Evolutionary conservation across 495 filamentous ascomycete species (phyloP).

Genomic region (Cercophora samala): DNA sequence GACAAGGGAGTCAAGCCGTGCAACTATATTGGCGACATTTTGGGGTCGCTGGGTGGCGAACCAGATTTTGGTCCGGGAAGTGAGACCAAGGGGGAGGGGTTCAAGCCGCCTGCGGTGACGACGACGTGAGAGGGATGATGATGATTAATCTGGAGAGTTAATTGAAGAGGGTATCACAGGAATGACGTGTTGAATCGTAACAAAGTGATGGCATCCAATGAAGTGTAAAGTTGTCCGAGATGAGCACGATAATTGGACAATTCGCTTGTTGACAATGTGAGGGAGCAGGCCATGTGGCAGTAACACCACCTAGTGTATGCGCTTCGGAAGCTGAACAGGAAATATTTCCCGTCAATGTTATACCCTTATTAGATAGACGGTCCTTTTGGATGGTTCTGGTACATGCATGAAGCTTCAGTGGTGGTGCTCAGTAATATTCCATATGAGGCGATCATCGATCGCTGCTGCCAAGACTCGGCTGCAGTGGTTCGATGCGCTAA

Average conservation of each 20-base stretch:
- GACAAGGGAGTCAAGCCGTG: conserved; percentile 54
- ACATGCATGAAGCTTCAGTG: neutral
- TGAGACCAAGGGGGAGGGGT: conserved; percentile 26
- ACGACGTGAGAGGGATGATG: neutral
- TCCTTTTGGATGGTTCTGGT: too few species aligned
- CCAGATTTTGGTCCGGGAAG: conserved; percentile 65
- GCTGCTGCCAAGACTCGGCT: conserved; percentile 1
- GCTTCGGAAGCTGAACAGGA: neutral
- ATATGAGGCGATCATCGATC: too few species aligned
- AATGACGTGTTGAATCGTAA: neutral
- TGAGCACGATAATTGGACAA: conserved; percentile 19
- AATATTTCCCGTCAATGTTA: neutral
- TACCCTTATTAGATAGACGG: too few species aligned
- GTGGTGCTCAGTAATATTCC: too few species aligned
- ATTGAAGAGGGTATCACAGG: neutral
- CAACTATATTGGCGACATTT: conserved; percentile 74
- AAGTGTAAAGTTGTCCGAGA: neutral
- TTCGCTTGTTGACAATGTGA: conserved; percentile 4
- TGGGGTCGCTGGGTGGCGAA: conserved; percentile 60
- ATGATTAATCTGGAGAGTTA: neutral
- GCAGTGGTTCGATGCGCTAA: conserved; percentile 8
- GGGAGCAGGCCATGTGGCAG: neutral
- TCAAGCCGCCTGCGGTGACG: conserved; percentile 8
- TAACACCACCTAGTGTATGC: neutral
- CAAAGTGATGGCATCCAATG: neutral